Evolutionary conservation across 2,329 filamentous ascomycete genomes (phyloP), one percentile per base, ranked within the genome.

Genomic region (Fusarium paranaense): DNA sequence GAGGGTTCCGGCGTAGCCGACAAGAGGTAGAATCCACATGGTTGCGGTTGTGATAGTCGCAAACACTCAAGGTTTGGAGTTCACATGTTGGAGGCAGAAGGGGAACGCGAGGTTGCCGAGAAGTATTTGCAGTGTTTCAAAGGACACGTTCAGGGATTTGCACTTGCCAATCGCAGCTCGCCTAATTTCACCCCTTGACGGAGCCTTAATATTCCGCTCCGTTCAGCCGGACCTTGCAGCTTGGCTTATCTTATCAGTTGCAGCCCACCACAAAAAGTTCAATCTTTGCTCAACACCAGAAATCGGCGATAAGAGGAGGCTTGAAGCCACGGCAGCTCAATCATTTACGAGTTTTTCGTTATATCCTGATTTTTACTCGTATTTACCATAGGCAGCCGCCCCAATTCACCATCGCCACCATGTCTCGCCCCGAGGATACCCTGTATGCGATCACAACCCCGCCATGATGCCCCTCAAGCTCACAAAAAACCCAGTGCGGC

Each of bases 401-500:
- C 18, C 18, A 45, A 40, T 32, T 27, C 3, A 27, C 5, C 16
- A 25, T 4, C 22, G 1, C 30, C 86, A 92, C 56, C 81, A 98
- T 99, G 97, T 98, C 97, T 81, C 95, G 97, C 78, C 97, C 97
- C 74, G 97, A 99, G 88, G 97, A 99, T 86, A 93, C 91, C 75
- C 91, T 98, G 94, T 97, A 88, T 80, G 90, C 79, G 35, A 69
- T 50, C 63, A 67, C 60, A 70, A 70, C 75, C 74, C 65, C 69
- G 70, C 77, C 64, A 64, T 63, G 50, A 69, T 64, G 65, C 68
- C 62, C 65, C 74, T 79, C 82, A 64, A 73, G 66, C 69, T 81
- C 75, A 77, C 69, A 71, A 40, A 40, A 65, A 62, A 47, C 63
- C 38, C 82, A 97, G 95, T 81, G 94, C 95, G 60, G 96, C 97